Evolutionary conservation across 352 stramenopile species (phyloP).

Genomic region (Phytophthora niederhauseri): DNA sequence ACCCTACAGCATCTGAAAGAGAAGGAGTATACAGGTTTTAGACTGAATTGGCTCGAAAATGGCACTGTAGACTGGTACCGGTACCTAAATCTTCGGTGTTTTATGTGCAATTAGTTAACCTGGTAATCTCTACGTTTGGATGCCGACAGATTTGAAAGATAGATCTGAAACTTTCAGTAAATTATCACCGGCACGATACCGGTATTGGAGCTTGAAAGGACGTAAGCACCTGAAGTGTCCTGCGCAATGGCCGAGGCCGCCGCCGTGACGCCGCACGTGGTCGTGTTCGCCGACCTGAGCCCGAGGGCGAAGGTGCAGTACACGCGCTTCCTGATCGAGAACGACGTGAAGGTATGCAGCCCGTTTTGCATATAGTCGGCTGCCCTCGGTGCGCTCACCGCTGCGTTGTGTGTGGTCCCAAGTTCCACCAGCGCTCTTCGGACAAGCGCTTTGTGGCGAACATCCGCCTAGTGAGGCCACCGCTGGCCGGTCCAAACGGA

Average conservation of each 20-base stretch:
- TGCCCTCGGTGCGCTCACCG: not conserved
- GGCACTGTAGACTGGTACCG: too few relatives aligned
- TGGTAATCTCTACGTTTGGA: not conserved
- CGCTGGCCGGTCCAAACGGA: not conserved
- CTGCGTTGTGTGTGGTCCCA: not conserved
- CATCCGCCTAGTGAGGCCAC: conserved; percentile 40
- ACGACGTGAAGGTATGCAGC: conserved; percentile 55
- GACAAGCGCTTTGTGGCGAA: conserved; percentile 68
- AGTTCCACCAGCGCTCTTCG: conserved; percentile 58
- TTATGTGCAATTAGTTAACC: not conserved
- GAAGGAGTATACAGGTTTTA: too few relatives aligned
- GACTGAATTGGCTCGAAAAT: too few relatives aligned
- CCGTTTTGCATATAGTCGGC: not conserved
- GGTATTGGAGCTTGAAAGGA: conserved; percentile 16
- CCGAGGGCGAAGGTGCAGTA: conserved; percentile 64
- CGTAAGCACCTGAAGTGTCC: conserved; percentile 1
- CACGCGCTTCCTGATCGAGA: conserved; percentile 71
- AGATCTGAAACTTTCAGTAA: too few relatives aligned
- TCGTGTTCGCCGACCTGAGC: conserved; percentile 73
- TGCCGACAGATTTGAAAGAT: not conserved
- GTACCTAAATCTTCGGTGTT: not conserved
- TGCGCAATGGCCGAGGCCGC: conserved; percentile 9
- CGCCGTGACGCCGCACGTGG: conserved; percentile 39
- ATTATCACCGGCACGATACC: not conserved
- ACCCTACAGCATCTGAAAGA: too few relatives aligned